Percentiles rank a stretch among this genome's conserved stretches.
Evolutionary conservation across 371 early-diverging fungal genomes (phyloP).

Genomic region (Chytridiales sp.): DNA sequence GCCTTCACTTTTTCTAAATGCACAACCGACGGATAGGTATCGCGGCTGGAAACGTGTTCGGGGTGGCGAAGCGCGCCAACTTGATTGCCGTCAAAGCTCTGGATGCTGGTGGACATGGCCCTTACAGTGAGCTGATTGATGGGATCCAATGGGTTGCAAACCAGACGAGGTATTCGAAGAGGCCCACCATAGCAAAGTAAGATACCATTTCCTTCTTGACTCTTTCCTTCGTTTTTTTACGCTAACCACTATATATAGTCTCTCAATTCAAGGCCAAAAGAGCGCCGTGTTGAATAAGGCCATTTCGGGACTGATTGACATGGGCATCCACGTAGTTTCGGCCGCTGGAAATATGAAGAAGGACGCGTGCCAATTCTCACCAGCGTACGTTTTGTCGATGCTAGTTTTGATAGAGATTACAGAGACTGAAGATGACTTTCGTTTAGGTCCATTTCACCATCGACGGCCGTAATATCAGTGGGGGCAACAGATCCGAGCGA

Average conservation of each 20-base stretch:
- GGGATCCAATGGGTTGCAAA: slow-evolving; percentile 39
- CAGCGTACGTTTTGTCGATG: too few relatives aligned
- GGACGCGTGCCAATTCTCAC: slow-evolving; percentile 54
- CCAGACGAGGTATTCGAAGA: neutral
- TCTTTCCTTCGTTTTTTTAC: neutral
- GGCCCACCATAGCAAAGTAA: slow-evolving; percentile 26
- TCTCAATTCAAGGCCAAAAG: slow-evolving; percentile 26
- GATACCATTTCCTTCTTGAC: too few relatives aligned
- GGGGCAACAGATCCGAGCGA: slow-evolving; percentile 23
- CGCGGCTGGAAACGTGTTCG: slow-evolving; percentile 56
- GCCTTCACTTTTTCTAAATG: slow-evolving; percentile 33
- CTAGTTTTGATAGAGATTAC: too few relatives aligned
- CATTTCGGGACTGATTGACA: slow-evolving; percentile 30
- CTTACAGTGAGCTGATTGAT: slow-evolving; percentile 25
- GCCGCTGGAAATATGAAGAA: slow-evolving; percentile 55
- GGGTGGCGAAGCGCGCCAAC: slow-evolving; percentile 65
- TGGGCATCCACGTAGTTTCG: slow-evolving; percentile 55
- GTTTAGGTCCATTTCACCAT: slow-evolving; percentile 7
- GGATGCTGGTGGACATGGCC: slow-evolving; percentile 34
- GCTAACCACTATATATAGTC: slow-evolving; percentile 8
- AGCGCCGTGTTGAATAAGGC: slow-evolving; percentile 45
- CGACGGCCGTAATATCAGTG: slow-evolving; percentile 25
- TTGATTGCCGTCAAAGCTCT: slow-evolving; percentile 68
- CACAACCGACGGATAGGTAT: slow-evolving; percentile 17
- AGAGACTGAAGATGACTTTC: too few relatives aligned